phyloP scores from a whole-genome alignment of 495 filamentous ascomycete species.

The Trichoderma asperelloides region DNA sequence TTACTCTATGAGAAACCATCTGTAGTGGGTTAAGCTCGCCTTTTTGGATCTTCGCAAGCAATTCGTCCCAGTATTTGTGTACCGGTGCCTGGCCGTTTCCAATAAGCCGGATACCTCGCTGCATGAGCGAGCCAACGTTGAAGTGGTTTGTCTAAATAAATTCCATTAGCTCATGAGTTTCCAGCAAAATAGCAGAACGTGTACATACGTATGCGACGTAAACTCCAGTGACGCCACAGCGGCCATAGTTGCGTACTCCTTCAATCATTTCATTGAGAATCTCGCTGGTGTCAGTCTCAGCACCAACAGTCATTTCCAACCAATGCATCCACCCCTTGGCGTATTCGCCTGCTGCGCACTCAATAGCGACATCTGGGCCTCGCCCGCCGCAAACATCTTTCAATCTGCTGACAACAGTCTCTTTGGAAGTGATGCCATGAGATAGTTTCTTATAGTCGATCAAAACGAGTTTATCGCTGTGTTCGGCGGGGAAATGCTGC shows the following conservation, averaged over 20 bases:
- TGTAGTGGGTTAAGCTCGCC: conserved; percentile 68
- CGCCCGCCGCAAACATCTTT: conserved; percentile 60
- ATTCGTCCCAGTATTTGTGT: conserved; percentile 71
- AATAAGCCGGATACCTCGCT: conserved; percentile 71
- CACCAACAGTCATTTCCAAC: conserved; percentile 60
- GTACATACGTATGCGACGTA: conserved; percentile 68
- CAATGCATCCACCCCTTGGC: conserved; percentile 76
- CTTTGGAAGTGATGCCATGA: conserved; percentile 36
- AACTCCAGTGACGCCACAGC: conserved; percentile 69
- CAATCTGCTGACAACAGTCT: conserved; percentile 58
- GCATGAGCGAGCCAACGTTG: conserved; percentile 80
- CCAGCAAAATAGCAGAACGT: neutral
- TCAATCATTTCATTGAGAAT: conserved; percentile 84
- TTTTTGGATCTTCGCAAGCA: conserved; percentile 58
- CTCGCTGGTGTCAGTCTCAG: conserved; percentile 82
- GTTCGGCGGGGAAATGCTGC: conserved; percentile 43
- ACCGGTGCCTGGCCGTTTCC: conserved; percentile 83
- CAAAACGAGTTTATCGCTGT: conserved; percentile 31
- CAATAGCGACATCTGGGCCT: conserved; percentile 70
- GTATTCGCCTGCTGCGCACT: conserved; percentile 80
- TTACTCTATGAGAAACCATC: conserved; percentile 74
- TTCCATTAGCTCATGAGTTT: neutral
- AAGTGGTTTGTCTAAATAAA: conserved; percentile 59
- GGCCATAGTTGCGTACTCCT: conserved; percentile 64
- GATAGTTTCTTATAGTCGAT: conserved; percentile 40